Conservation (phyloP, 208 protist genomes). For the Trypanosoma conorhini region DNA sequence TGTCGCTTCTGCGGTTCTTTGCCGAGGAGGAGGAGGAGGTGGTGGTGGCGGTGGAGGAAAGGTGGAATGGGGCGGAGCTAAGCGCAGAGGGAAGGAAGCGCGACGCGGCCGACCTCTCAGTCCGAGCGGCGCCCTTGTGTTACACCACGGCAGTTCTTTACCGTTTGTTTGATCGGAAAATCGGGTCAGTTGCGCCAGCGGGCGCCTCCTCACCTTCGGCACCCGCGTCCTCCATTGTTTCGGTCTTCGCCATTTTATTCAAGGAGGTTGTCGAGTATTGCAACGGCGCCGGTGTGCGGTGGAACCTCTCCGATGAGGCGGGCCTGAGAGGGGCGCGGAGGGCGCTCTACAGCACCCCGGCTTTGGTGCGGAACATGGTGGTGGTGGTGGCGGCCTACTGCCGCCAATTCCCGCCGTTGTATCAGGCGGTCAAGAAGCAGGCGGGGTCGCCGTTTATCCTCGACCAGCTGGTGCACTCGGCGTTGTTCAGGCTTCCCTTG, state of each 20-base stretch:
- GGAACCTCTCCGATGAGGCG: conserved; percentile 2
- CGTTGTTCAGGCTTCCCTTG: not conserved
- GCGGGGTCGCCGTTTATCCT: not conserved
- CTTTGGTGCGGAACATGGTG: not conserved
- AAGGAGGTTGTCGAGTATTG: not conserved
- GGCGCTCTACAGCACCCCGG: not conserved
- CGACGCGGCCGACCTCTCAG: no score
- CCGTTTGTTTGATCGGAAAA: not conserved
- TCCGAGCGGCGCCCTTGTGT: not conserved
- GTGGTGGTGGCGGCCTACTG: not conserved
- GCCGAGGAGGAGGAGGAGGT: not conserved
- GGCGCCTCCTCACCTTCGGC: not conserved
- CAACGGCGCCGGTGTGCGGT: not conserved
- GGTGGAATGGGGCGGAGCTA: not conserved
- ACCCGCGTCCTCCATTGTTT: not conserved
- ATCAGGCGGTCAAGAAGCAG: not conserved
- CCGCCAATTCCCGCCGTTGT: conserved; percentile 5
- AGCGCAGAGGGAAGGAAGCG: not conserved
- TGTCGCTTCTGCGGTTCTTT: conserved; percentile 14
- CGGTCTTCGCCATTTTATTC: not conserved
- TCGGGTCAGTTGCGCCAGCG: not conserved
- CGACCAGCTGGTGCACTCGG: not conserved
- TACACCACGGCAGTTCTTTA: conserved; percentile 16
- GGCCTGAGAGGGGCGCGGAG: not conserved
- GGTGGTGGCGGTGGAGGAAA: not conserved